Percentiles rank a stretch among this genome's conserved stretches.
Conservation (phyloP, 805 yeast species). For the Debaryomyces maramus region DNA sequence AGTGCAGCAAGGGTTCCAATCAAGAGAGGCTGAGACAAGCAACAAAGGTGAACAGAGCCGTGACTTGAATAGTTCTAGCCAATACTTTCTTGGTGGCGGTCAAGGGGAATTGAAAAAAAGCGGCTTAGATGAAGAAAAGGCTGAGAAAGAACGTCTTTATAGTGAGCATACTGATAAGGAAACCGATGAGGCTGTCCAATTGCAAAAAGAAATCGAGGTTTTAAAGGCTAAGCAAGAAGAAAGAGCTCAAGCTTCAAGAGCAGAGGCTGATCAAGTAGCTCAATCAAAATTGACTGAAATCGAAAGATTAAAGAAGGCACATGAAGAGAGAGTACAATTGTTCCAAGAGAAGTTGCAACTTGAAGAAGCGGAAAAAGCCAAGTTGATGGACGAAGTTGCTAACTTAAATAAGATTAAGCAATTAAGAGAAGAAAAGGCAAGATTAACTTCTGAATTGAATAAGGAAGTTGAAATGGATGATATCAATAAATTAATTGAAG, state of each 20-base stretch:
- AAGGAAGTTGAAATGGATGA: slow-evolving; percentile 23
- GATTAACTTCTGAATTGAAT: slow-evolving; percentile 24
- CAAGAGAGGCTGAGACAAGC: slow-evolving; percentile 40
- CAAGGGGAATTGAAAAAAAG: slow-evolving; percentile 28
- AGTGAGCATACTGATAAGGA: slow-evolving; percentile 24
- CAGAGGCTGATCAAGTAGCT: slow-evolving; percentile 30
- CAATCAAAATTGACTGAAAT: slow-evolving; percentile 32
- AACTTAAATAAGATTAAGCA: slow-evolving; percentile 41
- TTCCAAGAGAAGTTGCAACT: slow-evolving; percentile 30
- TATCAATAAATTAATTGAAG: slow-evolving; percentile 30
- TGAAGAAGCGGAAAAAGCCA: slow-evolving; percentile 38
- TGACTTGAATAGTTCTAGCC: slow-evolving; percentile 20
- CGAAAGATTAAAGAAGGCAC: slow-evolving; percentile 35
- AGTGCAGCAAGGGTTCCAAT: slow-evolving; percentile 42
- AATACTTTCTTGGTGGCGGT: slow-evolving; percentile 24
- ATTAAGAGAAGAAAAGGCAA: slow-evolving; percentile 39
- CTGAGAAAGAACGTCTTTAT: slow-evolving; percentile 26
- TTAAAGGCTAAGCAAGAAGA: slow-evolving; percentile 24
- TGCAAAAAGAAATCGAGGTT: slow-evolving; percentile 32
- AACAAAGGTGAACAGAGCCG: slow-evolving; percentile 16
- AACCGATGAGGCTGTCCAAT: slow-evolving; percentile 26
- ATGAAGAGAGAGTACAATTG: slow-evolving; percentile 30
- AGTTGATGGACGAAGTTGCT: slow-evolving; percentile 39
- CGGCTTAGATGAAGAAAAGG: slow-evolving; percentile 23
- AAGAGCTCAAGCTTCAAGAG: slow-evolving; percentile 24